Conservation (phyloP, 163 green algal genomes). For the Chlamydomonas reinhardtii region DNA sequence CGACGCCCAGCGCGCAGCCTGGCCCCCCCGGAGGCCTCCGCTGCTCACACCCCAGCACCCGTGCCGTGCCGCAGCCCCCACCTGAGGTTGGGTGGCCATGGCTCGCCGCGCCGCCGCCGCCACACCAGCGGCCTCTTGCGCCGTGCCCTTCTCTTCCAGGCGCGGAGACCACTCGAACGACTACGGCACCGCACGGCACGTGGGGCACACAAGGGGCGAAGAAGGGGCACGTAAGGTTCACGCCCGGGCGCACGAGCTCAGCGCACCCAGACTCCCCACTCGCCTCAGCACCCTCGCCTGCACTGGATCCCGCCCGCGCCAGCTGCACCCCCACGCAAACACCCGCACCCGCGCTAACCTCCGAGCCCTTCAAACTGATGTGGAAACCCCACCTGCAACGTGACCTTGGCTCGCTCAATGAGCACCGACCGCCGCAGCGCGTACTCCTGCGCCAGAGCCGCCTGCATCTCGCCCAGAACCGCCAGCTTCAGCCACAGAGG, state of each 20-base stretch:
- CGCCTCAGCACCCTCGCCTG: too few relatives aligned
- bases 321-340: too few relatives aligned
- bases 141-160: conserved; percentile 39
- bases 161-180: conserved; percentile 41
- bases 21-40: too few relatives aligned
- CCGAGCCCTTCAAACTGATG: too few relatives aligned
- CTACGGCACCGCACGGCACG: background rate
- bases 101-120: conserved; percentile 11
- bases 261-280: too few relatives aligned
- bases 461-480: conserved; percentile 15
- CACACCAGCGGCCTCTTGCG: conserved; percentile 1
- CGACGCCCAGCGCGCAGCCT: too few relatives aligned
- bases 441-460: conserved; percentile 39
- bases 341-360: too few relatives aligned
- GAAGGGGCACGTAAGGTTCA: too few relatives aligned
- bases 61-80: background rate
- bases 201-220: too few relatives aligned
- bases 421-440: conserved; percentile 36
- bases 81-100: conserved; percentile 16
- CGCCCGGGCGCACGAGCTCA: too few relatives aligned
- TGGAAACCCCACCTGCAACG: conserved; percentile 52
- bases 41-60: too few relatives aligned
- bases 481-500: conserved; percentile 6
- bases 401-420: conserved; percentile 53
- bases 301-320: too few relatives aligned